Evolutionary conservation across 306 rosid species (phyloP), one percentile per base, ranked within the genome.

Genomic region (Malus fusca): DNA sequence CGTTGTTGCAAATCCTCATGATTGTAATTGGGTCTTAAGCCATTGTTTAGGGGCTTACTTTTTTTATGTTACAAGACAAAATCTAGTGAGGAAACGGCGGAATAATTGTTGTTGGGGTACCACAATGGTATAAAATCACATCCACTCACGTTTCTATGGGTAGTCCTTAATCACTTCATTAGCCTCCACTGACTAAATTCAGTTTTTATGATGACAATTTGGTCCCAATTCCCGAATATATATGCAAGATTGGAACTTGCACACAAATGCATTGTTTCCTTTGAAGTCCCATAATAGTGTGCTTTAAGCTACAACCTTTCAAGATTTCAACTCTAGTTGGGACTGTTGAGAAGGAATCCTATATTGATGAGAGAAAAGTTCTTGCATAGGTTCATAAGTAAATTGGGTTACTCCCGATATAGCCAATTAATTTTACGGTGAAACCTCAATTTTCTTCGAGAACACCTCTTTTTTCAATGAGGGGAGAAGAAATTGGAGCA

Each of bases 41-140:
- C 76, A 73, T 77, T 61, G 52, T 63, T 77, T 75, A 77, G 75
- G 65, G 71, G 56, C 77, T 63, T 65, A 26, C 19, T 72, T 66
- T 80, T 80, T 78, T 66, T 69, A 44, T 42, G 46, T 63, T 82
- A 35, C 64, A 71, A 23, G 78, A 75, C 70, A 66, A 70, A 82
- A 80, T 53, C n/a, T 81, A 82, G 75, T 68, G 82, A 74, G 82
- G 77, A 77, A 85, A 88, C 92, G 89, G 94, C 92, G 92, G 85
- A 78, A 73, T 75, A 73, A 72, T 78, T 75, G 87, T 73, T 59
- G 79, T 77, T 85, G 73, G 86, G 78, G 33, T 58, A 53, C 74
- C 68, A 64, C 19, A 35, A 59, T 17, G 26, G 48, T 75, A 70
- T 55, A 69, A 59, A 68, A 65, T 43, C 33, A 75, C 59, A 73